Evolutionary conservation across 2,329 filamentous ascomycete genomes (phyloP).

Genomic region (Macrophomina pseudophaseolina): DNA sequence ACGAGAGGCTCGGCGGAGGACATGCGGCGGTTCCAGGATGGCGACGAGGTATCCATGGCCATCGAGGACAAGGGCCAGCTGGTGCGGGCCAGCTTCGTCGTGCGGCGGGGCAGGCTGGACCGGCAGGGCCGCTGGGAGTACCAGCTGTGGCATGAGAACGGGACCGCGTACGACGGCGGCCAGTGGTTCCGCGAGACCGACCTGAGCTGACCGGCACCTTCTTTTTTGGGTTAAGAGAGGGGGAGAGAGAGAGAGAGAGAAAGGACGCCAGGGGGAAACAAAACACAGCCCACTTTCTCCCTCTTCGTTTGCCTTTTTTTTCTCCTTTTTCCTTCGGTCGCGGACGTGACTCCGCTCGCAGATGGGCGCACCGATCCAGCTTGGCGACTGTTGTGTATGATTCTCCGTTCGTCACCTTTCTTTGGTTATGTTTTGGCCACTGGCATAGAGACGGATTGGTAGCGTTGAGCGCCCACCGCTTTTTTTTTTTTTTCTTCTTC

Average conservation of each 20-base stretch:
- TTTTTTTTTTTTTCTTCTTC: neutral
- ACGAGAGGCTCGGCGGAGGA: conserved; percentile 5
- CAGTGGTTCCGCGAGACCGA: conserved; percentile 20
- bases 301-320: neutral
- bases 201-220: neutral
- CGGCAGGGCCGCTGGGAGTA: conserved; percentile 18
- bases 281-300: no score
- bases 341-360: no score
- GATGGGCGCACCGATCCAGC: neutral
- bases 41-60: conserved; percentile 15
- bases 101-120: conserved; percentile 4
- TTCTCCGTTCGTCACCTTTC: neutral
- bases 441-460: neutral
- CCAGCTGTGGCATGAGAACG: conserved; percentile 24
- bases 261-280: no score
- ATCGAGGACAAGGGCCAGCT: conserved; percentile 12
- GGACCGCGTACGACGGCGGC: conserved; percentile 14
- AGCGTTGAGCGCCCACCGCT: neutral
- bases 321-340: neutral
- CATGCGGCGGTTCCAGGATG: conserved; percentile 18
- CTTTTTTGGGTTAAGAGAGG: no score
- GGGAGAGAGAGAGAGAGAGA: no score
- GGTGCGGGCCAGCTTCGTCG: conserved; percentile 3
- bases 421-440: neutral
- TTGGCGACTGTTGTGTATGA: neutral